Conservation (phyloP, 106 monocot species). For the Dendrobium catenatum region DNA sequence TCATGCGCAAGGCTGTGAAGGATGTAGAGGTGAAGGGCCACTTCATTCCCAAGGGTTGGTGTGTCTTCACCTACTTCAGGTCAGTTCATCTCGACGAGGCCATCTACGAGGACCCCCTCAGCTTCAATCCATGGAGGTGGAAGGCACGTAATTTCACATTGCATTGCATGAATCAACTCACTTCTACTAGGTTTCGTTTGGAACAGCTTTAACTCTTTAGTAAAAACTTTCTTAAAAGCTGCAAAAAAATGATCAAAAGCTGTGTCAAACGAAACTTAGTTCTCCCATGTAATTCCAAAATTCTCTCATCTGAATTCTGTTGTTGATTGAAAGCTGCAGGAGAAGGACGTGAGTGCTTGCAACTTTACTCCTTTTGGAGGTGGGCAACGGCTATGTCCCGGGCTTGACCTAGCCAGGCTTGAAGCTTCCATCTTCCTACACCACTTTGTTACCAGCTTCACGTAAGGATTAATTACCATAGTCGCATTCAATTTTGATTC, state of each 20-base stretch:
- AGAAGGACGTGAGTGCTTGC: constrained; percentile 47
- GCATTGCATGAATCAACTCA: no score
- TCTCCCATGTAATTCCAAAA: no score
- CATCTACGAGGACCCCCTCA: constrained; percentile 56
- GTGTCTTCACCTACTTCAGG: constrained; percentile 78
- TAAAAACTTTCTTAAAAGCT: no score
- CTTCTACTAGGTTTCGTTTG: no score
- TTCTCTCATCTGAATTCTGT: no score
- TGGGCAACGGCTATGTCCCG: constrained; percentile 93
- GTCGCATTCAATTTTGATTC: neutral
- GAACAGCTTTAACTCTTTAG: no score
- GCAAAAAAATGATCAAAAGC: no score
- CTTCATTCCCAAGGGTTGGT: constrained; percentile 93
- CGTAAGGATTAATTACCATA: constrained; percentile 27
- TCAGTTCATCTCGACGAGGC: constrained; percentile 76
- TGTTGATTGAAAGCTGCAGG: neutral
- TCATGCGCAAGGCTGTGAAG: constrained; percentile 70
- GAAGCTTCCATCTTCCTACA: constrained; percentile 94
- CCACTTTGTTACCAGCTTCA: constrained; percentile 86
- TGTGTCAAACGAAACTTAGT: no score
- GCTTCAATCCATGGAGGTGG: constrained; percentile 96
- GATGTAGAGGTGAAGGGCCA: constrained; percentile 78
- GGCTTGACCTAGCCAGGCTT: constrained; percentile 95
- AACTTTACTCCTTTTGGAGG: constrained; percentile 92
- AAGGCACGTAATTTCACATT: constrained; percentile 35